These are phyloP conservation scores for Aspergillus ochraceoroseus DNA, from an alignment of 2,329 filamentous ascomycete genomes.

Conservation along the genomic window DNA sequence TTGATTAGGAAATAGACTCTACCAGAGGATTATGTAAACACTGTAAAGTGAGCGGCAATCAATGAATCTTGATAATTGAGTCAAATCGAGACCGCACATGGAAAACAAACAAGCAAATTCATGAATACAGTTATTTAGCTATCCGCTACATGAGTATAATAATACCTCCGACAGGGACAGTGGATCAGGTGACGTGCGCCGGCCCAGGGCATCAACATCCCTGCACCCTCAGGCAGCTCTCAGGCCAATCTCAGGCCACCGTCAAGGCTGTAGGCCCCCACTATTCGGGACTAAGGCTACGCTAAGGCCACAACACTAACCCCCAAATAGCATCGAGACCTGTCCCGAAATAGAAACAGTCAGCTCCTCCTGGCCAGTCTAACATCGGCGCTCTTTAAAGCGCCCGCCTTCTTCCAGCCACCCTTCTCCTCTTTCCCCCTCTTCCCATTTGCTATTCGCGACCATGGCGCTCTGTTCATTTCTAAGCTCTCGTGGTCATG, in stretches of 20 bases:
- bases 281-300: slow-evolving; percentile 21
- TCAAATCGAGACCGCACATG: too few relatives aligned
- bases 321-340: slow-evolving; percentile 22
- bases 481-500: slow-evolving; percentile 7
- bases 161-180: background rate
- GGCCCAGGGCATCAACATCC: background rate
- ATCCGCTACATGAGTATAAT: too few relatives aligned
- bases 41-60: too few relatives aligned
- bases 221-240: slow-evolving; percentile 13
- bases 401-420: slow-evolving; percentile 23
- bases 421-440: slow-evolving; percentile 18
- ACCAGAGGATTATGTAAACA: too few relatives aligned
- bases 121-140: too few relatives aligned
- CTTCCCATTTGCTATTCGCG: slow-evolving; percentile 11
- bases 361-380: slow-evolving; percentile 20
- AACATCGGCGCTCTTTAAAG: slow-evolving; percentile 21
- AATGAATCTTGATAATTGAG: too few relatives aligned
- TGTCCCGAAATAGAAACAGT: slow-evolving; percentile 34
- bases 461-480: slow-evolving; percentile 16
- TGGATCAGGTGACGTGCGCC: slow-evolving; percentile 11
- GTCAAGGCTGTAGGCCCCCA: slow-evolving; percentile 25
- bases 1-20: too few relatives aligned
- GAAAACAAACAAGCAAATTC: too few relatives aligned
- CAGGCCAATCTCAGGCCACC: too few relatives aligned
- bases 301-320: slow-evolving; percentile 26